Evolutionary conservation across 768 basidiomycete genomes (phyloP).

Genomic region (Xanthoconium purpureum): DNA sequence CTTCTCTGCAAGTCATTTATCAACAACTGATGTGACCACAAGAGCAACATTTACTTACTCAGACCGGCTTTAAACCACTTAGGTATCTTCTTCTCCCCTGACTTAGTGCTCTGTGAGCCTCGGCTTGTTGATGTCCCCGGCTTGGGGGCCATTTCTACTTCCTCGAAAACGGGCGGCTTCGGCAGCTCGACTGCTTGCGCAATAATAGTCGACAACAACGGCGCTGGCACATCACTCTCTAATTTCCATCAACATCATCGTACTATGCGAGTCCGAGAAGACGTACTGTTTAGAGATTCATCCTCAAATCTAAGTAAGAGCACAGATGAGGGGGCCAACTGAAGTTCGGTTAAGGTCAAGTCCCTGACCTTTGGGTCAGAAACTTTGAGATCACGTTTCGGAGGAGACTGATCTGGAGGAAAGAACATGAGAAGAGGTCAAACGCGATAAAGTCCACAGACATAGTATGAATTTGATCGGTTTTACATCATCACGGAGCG

Average conservation of each 20-base stretch:
- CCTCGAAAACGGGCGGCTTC: slow-evolving; percentile 42
- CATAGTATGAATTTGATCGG: slow-evolving; percentile 82
- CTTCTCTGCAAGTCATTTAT: slow-evolving; percentile 18
- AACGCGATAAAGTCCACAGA: slow-evolving; percentile 37
- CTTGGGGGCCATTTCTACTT: slow-evolving; percentile 4
- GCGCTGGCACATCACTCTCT: slow-evolving; percentile 61
- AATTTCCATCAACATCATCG: not conserved
- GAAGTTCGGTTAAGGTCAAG: slow-evolving; percentile 62
- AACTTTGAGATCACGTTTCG: slow-evolving; percentile 78
- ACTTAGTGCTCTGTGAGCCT: slow-evolving; percentile 6
- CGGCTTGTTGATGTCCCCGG: slow-evolving; percentile 8
- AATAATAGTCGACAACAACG: slow-evolving; percentile 56
- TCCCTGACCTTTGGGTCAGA: slow-evolving; percentile 73
- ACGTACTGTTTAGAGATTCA: slow-evolving; percentile 61
- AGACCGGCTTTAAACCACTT: slow-evolving; percentile 75
- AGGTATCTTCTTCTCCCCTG: slow-evolving; percentile 57
- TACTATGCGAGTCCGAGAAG: not conserved
- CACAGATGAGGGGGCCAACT: slow-evolving; percentile 77
- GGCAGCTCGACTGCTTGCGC: slow-evolving; percentile 67
- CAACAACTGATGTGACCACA: not conserved
- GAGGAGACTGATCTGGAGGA: slow-evolving; percentile 69
- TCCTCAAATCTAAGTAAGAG: slow-evolving; percentile 76
- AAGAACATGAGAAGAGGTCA: not conserved
- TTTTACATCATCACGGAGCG: slow-evolving; percentile 71
- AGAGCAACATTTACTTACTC: slow-evolving; percentile 39